Base-by-base conservation (phyloP, 352 stramenopile species). In the Elongisporangium prolatum region DNA sequence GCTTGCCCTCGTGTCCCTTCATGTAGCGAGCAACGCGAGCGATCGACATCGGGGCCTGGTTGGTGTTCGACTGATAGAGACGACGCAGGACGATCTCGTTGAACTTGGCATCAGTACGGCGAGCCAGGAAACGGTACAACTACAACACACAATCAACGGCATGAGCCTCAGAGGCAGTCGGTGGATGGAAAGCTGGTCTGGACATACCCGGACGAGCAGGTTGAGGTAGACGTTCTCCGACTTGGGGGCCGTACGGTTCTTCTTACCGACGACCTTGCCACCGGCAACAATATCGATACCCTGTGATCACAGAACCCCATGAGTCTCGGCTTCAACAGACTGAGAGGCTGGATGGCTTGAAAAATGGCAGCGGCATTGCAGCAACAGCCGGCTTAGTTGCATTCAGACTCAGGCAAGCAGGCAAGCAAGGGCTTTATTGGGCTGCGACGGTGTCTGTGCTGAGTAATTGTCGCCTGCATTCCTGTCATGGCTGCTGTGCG, bases 211-310 rank as follows among this genome's bases (percentile, higher is more conserved):
- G 68, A 99, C 97, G 52, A 99, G 92, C 21, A 99, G 91, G 73
- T 98, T 97, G 67, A 98, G 91, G 89, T 99, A 99, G 67, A 98
- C 93, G 91, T 99, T 99, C 60, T 98, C 89, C 57, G 94, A 99
- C 91, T 99, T 99, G 62, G 97, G 94, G 65, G 95, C 97, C 67
- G 86, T 98, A 63, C 97, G 97, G 77, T 95, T 94, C 82, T 99
- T 99, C 88, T 99, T 98, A 59, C 97, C 97, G 53, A 97, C 88
- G 75, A 97, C 91, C 80, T 98, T 97, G 78, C 97, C 97, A 85
- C 97, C 98, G 69, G 97, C 97, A 81, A 98, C 97, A 71, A 99
- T 85, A 98, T 99, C 97, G 77, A 99, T 99, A 97, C 97, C 97
- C 97, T 96, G 67, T 60, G 44, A 20, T 24, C 21, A 53, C 60